Evolutionary conservation across 441 rosid species (phyloP).

Genomic region (Eutrema salsugineum): DNA sequence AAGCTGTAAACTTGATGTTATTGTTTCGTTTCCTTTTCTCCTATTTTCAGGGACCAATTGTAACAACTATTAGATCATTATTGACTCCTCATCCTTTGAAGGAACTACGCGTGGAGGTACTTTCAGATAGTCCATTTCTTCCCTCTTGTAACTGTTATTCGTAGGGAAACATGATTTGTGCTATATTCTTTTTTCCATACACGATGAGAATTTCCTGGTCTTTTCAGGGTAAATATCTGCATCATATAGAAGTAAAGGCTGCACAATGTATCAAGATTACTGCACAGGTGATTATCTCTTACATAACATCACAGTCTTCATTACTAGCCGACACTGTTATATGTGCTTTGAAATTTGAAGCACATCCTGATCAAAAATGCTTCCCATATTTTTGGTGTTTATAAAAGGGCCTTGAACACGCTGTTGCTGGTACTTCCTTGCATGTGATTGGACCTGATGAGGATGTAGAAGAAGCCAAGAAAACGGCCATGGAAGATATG

Average conservation of each 20-base stretch:
- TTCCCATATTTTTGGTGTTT: background rate
- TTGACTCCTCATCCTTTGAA: slow-evolving; percentile 90
- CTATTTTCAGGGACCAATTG: slow-evolving; percentile 63
- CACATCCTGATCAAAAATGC: background rate
- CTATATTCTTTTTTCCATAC: background rate
- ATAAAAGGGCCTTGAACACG: slow-evolving; percentile 77
- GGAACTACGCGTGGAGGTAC: slow-evolving; percentile 83
- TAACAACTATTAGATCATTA: slow-evolving; percentile 66
- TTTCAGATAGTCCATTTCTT: background rate
- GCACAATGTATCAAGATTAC: slow-evolving; percentile 81
- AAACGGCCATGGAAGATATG: slow-evolving; percentile 71
- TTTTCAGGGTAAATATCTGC: slow-evolving; percentile 66
- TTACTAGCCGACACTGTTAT: background rate
- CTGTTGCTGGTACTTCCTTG: slow-evolving; percentile 79
- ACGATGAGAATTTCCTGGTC: slow-evolving; percentile 6
- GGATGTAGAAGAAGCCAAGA: slow-evolving; percentile 63
- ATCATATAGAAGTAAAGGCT: slow-evolving; percentile 77
- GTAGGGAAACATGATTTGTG: background rate
- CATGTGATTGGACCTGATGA: slow-evolving; percentile 74
- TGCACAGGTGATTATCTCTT: slow-evolving; percentile 54
- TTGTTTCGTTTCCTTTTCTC: background rate
- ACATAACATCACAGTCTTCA: background rate
- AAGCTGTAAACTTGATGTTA: background rate
- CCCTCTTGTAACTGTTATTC: background rate
- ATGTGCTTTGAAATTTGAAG: background rate